Base-by-base conservation (phyloP, 257 asterid species). In the Scutellaria galericulata region DNA sequence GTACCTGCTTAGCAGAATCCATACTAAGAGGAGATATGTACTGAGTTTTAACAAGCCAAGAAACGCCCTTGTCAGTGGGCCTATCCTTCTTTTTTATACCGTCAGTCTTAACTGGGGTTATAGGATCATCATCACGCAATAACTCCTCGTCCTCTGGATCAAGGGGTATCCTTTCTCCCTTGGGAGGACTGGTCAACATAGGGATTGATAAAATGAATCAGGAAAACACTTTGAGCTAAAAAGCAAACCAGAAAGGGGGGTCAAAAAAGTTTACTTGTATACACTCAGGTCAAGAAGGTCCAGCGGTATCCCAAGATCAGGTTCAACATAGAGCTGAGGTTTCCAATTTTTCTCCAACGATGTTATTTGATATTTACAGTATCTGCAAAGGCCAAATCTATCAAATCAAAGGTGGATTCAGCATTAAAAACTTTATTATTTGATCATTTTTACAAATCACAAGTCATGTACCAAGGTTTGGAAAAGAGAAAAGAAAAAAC, bases 41-140 rank as follows among this genome's bases (percentile, higher is more conserved):
- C 77, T 95, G 98, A 66, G 99, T 92, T 80, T 92, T 92, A 64
- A 95, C 99, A 66, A 90, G 92, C 99, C 98, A 95, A 73, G 99
- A 86, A 76, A 92, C 91, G 74, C 98, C 99, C 83, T 92, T 84
- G 67, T 95, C 99, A 1, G 96, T 89, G 9, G 99, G 99, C 72
- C 99, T 87, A 31, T 90, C 98, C 80, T 95, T 95, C 86, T 80
- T 89, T 80, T 89, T 90, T 56, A 92, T 85, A 75, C 99, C 97
- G 76, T 95, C 96, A 62, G 82, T 72, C 90, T 92, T 90, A 68
- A 85, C 78, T 37, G 99, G 98, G 77, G 95, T 90, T 70, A 92
- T 67, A 78, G 90, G 86, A 81, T 87, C 90, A 76, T 90, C 97
- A 80, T 95, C 99, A n/a, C 85, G 96, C 84, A 95, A 83, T 70